Evolutionary conservation across 805 yeast genomes (phyloP), one percentile per base, ranked within the genome.

Genomic region (Phaffomyces opuntiae): DNA sequence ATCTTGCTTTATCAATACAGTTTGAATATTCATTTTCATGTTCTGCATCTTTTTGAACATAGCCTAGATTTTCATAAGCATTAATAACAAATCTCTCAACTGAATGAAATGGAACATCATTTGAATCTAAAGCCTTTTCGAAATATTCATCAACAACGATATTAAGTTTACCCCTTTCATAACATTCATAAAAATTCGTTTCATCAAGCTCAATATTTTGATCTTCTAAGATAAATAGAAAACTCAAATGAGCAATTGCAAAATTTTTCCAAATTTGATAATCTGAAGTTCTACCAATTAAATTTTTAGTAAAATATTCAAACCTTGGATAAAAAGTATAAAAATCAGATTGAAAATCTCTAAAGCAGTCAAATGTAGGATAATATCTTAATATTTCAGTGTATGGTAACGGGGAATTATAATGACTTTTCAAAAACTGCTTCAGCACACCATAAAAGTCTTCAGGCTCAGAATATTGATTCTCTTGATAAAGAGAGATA

Each of bases 11-110:
- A 1, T 59, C 67, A 0, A 56, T n/a, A 21, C 64, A 62, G 1
- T 57, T 67, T 6, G 62, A 35, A 3, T 52, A 48, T 29, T 67
- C 70, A 42, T 61, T 5, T 1, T 5, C 7, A 6, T 21, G 5
- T 5, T 6, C 24, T 6, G 7, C 5, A 3, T 21, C 5, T 21
- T 21, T 21, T 21, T 3, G 5, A 0, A 56, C 14, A 24, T 64
- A 62, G 1, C 57, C 68, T 6, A 63, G 36, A 3, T 52, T 49
- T 29, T 67, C 70, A 42, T 61, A 61, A 1, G 70, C 55, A 1
- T 65, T 55, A 3, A 74, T 63, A 7, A 69, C 54, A 9, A 68
- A 48, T 48, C 70, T 69, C 49, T 74, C 81, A 3, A 76, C 66
- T 1, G 72, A 56, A 49, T 74, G 78, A 40, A 62, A 66, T 1